A percentile compares a stretch with the other conserved stretches of the same genome.
These are phyloP conservation scores for Phtheirospermum japonicum DNA, from an alignment of 257 asterid genomes.

Conservation along the genomic window DNA sequence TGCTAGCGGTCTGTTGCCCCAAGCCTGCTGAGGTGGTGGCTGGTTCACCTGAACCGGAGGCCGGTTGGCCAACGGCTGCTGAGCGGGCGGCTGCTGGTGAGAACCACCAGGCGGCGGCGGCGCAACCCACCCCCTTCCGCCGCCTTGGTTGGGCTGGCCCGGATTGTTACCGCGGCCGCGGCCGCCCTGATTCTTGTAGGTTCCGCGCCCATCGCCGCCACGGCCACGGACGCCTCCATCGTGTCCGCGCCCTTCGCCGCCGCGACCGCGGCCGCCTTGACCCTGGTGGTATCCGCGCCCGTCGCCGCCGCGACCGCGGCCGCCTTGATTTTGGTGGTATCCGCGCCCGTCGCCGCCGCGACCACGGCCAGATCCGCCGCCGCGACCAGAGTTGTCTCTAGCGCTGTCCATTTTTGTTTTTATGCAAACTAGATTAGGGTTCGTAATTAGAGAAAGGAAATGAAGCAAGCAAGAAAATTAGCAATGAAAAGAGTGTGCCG, in stretches of 20 bases:
- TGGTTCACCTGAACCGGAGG: conserved; percentile 25
- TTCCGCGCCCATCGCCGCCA: conserved; percentile 31
- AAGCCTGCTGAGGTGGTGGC: conserved; percentile 22
- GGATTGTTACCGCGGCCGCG: neutral
- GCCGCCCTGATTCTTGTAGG: conserved; percentile 23
- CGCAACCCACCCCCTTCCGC: conserved; percentile 1
- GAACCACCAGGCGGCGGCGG: conserved; percentile 7
- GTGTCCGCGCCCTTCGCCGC: conserved; percentile 28
- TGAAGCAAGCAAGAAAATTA: neutral
- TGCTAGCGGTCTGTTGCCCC: neutral
- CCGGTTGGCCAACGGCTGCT: conserved; percentile 23
- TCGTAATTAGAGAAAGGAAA: neutral
- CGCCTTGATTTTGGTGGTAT: conserved; percentile 16
- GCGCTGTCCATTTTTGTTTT: conserved; percentile 22
- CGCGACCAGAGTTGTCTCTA: conserved; percentile 28
- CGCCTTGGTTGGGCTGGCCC: conserved; percentile 1
- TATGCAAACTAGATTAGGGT: neutral
- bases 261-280: conserved; percentile 27
- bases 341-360: conserved; percentile 30
- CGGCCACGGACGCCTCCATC: conserved; percentile 25
- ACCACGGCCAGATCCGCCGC: conserved; percentile 14
- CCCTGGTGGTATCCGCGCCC: conserved; percentile 18
- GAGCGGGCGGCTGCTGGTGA: conserved; percentile 15
- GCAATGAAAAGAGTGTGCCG: neutral
- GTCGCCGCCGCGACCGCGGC: conserved; percentile 31